Evolutionary conservation across 495 filamentous ascomycete species (phyloP).

Genomic region (Daldinia loculata): DNA sequence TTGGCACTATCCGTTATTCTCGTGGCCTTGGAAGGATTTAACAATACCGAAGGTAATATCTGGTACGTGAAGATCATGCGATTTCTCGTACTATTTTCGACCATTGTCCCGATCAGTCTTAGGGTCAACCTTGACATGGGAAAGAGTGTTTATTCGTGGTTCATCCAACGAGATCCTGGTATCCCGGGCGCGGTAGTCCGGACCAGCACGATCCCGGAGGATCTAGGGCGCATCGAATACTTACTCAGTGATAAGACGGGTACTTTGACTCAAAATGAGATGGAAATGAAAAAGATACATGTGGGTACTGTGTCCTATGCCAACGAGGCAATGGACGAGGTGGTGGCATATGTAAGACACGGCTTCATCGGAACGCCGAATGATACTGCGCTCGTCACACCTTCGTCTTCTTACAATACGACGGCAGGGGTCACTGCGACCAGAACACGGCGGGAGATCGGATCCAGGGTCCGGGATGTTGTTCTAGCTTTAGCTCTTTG

Average conservation of each 20-base stretch:
- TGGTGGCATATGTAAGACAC: slow-evolving; percentile 82
- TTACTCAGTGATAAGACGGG: slow-evolving; percentile 97
- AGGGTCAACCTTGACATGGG: slow-evolving; percentile 97
- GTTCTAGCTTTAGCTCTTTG: slow-evolving; percentile 91
- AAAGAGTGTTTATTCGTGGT: slow-evolving; percentile 93
- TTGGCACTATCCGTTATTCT: slow-evolving; percentile 85
- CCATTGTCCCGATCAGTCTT: slow-evolving; percentile 96
- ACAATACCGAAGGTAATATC: slow-evolving; percentile 65
- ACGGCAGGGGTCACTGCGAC: slow-evolving; percentile 69
- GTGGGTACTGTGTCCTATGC: slow-evolving; percentile 98
- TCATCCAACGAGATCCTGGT: slow-evolving; percentile 89
- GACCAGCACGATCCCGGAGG: slow-evolving; percentile 97
- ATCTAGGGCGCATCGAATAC: slow-evolving; percentile 95
- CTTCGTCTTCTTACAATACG: slow-evolving; percentile 72
- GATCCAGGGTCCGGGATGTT: slow-evolving; percentile 88
- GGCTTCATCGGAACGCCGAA: slow-evolving; percentile 67
- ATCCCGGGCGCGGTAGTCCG: slow-evolving; percentile 93
- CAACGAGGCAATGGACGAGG: slow-evolving; percentile 98
- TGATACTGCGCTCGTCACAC: slow-evolving; percentile 68
- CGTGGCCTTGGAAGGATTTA: slow-evolving; percentile 86
- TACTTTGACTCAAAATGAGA: slow-evolving; percentile 96
- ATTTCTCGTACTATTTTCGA: slow-evolving; percentile 97
- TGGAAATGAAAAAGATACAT: slow-evolving; percentile 99
- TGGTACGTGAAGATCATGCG: slow-evolving; percentile 98
- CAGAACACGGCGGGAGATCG: slow-evolving; percentile 89